These are phyloP conservation scores for Microcyclospora pomicola DNA, from an alignment of 2,329 filamentous ascomycete species.

Conservation along the genomic window DNA sequence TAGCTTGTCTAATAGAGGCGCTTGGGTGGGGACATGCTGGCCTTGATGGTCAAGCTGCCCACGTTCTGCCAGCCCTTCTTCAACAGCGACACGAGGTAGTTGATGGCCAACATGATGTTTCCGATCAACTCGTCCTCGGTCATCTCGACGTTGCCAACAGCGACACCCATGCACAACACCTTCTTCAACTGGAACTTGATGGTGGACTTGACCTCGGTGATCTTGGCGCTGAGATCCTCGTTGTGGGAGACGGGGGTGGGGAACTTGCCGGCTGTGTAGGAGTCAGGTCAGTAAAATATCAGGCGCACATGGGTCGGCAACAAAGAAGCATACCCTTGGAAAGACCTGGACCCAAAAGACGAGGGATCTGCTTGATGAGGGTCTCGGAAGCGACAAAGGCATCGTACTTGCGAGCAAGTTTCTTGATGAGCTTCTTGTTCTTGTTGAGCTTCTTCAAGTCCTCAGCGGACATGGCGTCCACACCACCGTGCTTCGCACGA, in stretches of 20 bases:
- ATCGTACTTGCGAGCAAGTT: conserved; percentile 99
- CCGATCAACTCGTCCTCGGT: conserved; percentile 85
- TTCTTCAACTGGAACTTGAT: conserved; percentile 99
- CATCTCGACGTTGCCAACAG: conserved; percentile 98
- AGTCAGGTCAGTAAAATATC: not conserved
- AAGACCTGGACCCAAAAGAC: conserved; percentile 96
- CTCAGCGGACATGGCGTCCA: conserved; percentile 96
- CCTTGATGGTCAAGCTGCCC: conserved; percentile 98
- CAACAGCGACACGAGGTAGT: conserved; percentile 97
- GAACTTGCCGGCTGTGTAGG: conserved; percentile 82
- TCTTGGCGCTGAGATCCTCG: conserved; percentile 87
- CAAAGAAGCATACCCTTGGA: conserved; percentile 62
- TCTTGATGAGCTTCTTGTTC: conserved; percentile 99
- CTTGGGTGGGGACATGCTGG: conserved; percentile 97
- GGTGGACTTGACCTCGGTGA: conserved; percentile 99
- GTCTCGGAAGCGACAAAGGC: conserved; percentile 95
- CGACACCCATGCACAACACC: conserved; percentile 99
- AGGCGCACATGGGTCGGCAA: conserved; percentile 3
- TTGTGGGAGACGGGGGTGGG: conserved; percentile 93
- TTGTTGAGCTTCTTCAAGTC: conserved; percentile 99
- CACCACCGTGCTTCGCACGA: conserved; percentile 96
- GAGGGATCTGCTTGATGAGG: conserved; percentile 99
- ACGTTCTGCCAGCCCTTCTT: conserved; percentile 99
- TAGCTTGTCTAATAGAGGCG: conserved; percentile 67
- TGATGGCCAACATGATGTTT: conserved; percentile 99